Base-by-base conservation (phyloP, 106 monocot species). In the Platanthera zijinensis region DNA sequence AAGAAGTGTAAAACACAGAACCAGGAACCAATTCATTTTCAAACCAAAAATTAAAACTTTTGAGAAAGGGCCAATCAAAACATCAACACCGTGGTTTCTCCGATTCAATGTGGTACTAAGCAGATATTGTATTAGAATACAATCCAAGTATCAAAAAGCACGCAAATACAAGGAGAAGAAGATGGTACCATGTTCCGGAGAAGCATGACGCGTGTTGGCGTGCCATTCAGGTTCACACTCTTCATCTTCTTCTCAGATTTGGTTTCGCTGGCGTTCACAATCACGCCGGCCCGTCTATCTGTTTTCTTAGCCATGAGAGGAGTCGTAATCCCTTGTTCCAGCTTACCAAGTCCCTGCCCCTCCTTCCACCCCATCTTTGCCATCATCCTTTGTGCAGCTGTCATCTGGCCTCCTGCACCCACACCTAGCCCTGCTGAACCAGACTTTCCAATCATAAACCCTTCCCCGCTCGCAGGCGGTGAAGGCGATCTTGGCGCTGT, bases 311-410 rank as follows among this genome's bases (percentile, higher is more conserved):
- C 97, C 89, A 97, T 89, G 52, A 97, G 76, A 47, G 97, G 97
- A 18, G 97, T 91, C 1, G 97, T 97, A 68, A 97, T 97, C 8
- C 97, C 97, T 77, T 97, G 97, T 77, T 97, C 97, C 77, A 84
- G 94, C 78, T 90, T 97, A 1, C 97, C 97, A 76, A 97, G 94
- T 12, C 97, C 97, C 83, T 97, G 97, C 0, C 97, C 97, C 84
- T 97, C 86, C 57, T 97, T 97, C 97, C 97, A 97, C 22, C 97
- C 97, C 97, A 97, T 97, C 86, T 91, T 97, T 14, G 94, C 94
- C 97, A 97, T 97, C 97, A 97, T 97, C 83, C 93, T 84, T 83
- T 97, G 96, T 0, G 96, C 96, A 47, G 96, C 96, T 48, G 96
- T 97, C 93, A 97, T 97, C 81, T 97, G 93, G 47, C 95, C 95